Conservation (phyloP, 2,329 filamentous ascomycete species). For the Aureobasidium zeae region DNA sequence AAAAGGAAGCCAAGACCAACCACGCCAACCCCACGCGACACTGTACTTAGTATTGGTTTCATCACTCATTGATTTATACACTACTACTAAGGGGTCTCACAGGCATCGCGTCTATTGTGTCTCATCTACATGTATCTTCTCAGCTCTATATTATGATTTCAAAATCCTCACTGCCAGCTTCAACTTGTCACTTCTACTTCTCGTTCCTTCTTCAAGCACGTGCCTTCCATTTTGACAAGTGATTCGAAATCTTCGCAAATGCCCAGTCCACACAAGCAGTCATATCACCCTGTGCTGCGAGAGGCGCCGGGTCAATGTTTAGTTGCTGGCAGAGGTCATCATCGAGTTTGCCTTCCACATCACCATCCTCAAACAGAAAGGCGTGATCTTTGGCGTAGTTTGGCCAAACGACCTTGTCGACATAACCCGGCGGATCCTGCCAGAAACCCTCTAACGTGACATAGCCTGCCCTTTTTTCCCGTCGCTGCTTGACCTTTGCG, state of each 20-base stretch:
- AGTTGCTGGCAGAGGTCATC: constrained; percentile 30
- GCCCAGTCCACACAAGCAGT: constrained; percentile 33
- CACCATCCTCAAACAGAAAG: constrained; percentile 64
- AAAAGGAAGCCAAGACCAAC: not conserved
- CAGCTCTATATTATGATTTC: too few relatives aligned
- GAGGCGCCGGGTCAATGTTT: constrained; percentile 26
- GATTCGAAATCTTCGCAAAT: constrained; percentile 21
- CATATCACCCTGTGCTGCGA: constrained; percentile 25
- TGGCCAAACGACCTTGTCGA: constrained; percentile 91
- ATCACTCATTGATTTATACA: too few relatives aligned
- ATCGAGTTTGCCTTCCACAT: constrained; percentile 53
- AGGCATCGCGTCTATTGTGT: too few relatives aligned
- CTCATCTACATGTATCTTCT: too few relatives aligned
- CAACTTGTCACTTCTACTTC: too few relatives aligned
- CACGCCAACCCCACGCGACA: not conserved
- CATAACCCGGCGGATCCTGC: constrained; percentile 88
- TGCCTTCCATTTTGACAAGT: not conserved
- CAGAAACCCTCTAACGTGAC: constrained; percentile 81
- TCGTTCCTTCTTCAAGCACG: too few relatives aligned
- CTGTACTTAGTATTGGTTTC: too few relatives aligned
- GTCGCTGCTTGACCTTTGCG: constrained; percentile 51
- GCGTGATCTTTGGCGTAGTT: constrained; percentile 76
- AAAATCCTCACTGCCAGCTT: too few relatives aligned
- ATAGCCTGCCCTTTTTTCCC: constrained; percentile 64
- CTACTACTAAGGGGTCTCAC: too few relatives aligned